Percentiles rank a stretch among this genome's conserved stretches.
Conservation (phyloP, 768 basidiomycete genomes). For the Cyathus striatus region DNA sequence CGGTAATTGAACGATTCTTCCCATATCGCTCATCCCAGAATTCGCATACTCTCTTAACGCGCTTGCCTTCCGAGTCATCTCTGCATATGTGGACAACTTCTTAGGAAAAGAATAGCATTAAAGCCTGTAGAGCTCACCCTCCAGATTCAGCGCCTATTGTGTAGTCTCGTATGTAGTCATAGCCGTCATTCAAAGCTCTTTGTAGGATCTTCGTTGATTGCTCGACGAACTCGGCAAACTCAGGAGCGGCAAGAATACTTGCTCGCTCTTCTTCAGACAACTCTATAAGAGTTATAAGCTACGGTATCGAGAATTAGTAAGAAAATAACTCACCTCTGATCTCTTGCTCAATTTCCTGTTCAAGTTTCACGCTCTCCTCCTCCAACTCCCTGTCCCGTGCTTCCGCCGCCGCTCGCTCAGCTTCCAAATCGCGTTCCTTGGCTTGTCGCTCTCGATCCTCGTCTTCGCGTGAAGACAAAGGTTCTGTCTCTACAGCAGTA, state of each 20-base stretch:
- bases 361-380: constrained; percentile 78
- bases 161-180: constrained; percentile 97
- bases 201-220: constrained; percentile 94
- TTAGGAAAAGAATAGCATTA: constrained; percentile 19
- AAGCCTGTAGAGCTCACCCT: too few relatives aligned
- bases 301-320: background rate
- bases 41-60: constrained; percentile 89
- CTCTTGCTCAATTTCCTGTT: constrained; percentile 82
- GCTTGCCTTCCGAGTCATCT: constrained; percentile 86
- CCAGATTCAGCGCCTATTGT: constrained; percentile 84
- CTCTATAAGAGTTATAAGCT: constrained; percentile 38
- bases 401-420: constrained; percentile 45
- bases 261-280: constrained; percentile 82
- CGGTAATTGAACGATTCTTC: constrained; percentile 92
- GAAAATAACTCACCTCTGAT: constrained; percentile 54
- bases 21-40: constrained; percentile 91
- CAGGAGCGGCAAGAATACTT: constrained; percentile 79
- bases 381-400: constrained; percentile 75
- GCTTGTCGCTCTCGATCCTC: constrained; percentile 69
- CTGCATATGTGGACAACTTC: constrained; percentile 28
- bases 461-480: constrained; percentile 52
- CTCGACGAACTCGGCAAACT: constrained; percentile 92
- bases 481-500: constrained; percentile 53
- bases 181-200: constrained; percentile 89
- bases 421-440: constrained; percentile 65